A percentile compares a stretch with the other conserved stretches of the same genome.
Conservation (phyloP, 2,329 filamentous ascomycete species). For the Sporothrix pallida region DNA sequence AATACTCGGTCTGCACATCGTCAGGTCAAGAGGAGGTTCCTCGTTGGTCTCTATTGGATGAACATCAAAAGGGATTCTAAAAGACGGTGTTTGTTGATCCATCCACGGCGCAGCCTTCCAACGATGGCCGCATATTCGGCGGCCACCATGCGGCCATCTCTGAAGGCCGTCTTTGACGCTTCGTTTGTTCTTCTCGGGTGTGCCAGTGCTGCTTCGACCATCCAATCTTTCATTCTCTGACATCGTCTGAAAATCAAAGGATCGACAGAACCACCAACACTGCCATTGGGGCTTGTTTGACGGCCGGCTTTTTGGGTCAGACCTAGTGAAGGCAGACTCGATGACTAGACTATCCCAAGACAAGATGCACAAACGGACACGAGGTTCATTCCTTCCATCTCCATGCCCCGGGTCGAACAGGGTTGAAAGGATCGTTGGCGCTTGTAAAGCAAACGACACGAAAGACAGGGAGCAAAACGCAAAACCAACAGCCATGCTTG, state of each 20-base stretch:
- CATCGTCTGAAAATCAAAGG: not conserved
- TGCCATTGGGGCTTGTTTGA: not conserved
- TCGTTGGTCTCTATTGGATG: too few relatives aligned
- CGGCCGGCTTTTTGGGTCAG: not conserved
- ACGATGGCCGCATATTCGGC: not conserved
- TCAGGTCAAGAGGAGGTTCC: too few relatives aligned
- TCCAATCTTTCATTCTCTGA: not conserved
- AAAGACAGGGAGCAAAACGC: not conserved
- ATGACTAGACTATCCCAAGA: not conserved
- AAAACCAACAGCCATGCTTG: slow-evolving; percentile 8
- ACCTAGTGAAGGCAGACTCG: slow-evolving; percentile 18
- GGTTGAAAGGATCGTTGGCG: not conserved
- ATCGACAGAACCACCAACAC: not conserved
- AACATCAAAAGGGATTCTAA: too few relatives aligned
- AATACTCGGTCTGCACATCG: too few relatives aligned
- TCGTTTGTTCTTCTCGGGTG: not conserved
- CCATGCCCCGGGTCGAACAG: not conserved
- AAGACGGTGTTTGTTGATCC: not conserved
- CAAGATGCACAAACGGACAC: not conserved
- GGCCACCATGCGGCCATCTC: not conserved
- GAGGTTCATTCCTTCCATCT: not conserved
- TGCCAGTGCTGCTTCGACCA: not conserved
- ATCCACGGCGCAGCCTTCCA: not conserved
- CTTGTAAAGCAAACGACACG: not conserved
- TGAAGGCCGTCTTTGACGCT: not conserved